These are phyloP conservation scores for Citrus unshiu DNA, from an alignment of 345 rosid genomes.

Conservation along the genomic window DNA sequence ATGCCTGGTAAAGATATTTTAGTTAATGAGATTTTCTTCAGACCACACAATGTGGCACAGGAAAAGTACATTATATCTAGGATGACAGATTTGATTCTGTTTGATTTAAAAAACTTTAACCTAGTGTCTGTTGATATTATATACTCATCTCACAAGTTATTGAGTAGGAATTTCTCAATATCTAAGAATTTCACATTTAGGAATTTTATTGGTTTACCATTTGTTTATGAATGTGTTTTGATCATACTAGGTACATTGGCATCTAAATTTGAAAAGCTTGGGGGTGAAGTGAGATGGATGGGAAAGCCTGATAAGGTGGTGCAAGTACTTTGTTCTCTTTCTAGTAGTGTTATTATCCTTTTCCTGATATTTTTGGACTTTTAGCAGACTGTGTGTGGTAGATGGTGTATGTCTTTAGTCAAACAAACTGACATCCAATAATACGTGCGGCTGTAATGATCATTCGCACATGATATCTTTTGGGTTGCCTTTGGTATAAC, in stretches of 20 bases:
- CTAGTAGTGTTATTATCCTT: neutral
- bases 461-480: neutral
- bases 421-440: neutral
- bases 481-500: neutral
- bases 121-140: neutral
- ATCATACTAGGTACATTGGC: slow-evolving; percentile 63
- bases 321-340: neutral
- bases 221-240: neutral
- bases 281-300: slow-evolving; percentile 97
- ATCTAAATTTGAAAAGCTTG: slow-evolving; percentile 78
- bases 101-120: neutral
- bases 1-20: slow-evolving; percentile 72
- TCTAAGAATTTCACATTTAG: neutral
- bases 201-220: neutral
- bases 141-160: neutral
- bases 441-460: neutral
- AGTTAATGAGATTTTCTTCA: slow-evolving; percentile 1
- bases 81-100: neutral
- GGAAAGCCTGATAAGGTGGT: slow-evolving; percentile 89
- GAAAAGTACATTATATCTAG: neutral
- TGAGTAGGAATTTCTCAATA: neutral
- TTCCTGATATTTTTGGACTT: neutral
- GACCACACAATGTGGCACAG: neutral
- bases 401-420: neutral
- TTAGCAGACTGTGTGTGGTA: neutral